Base-by-base conservation (phyloP, 306 rosid species). In the Hippophae rhamnoides region DNA sequence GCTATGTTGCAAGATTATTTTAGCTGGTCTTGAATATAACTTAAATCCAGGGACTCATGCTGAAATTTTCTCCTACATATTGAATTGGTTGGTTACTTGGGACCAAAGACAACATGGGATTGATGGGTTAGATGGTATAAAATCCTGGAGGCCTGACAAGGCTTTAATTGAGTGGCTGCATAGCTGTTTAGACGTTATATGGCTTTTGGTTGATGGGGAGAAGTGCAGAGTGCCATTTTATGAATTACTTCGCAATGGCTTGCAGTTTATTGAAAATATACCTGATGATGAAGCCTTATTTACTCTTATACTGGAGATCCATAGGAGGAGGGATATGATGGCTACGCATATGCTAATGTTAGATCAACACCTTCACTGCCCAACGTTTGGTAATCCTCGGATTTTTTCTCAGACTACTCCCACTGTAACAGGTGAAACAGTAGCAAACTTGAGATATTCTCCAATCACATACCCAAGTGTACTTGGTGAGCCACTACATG, bases 261-360 rank as follows among this genome's bases (percentile, higher is more conserved):
- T 92, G 89, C 99, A 92, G 65, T 92, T 81, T 77, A 80, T 92
- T 61, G 95, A 92, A 61, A 88, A 92, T 55, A 92, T 88, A 70
- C 96, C 99, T 23, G 96, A 88, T 62, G 95, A 92, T 64, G 95
- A 84, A 72, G 95, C 96, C 59, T 75, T 92, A 43, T 92, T 92
- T 82, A 85, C 96, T 44, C 89, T 88, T 58, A 84, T 92, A 69
- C 78, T 92, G 85, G 96, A 88, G 83, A 92, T 92, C 71, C 99
- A 88, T 70, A 66, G 95, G 84, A 83, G 96, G 70, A 80, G 99
- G 55, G 99, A 92, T 78, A 88, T 85, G 95, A 92, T 92, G 96
- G 99, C 99, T 54, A 78, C 85, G 93, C 96, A 92, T 81, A 92
- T 92, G 99, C 95, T 83, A 71, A 92, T 92, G 99, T 69, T 88